Evolutionary conservation across 164 flowering plant species (phyloP).

Genomic region (Annona squamosa): DNA sequence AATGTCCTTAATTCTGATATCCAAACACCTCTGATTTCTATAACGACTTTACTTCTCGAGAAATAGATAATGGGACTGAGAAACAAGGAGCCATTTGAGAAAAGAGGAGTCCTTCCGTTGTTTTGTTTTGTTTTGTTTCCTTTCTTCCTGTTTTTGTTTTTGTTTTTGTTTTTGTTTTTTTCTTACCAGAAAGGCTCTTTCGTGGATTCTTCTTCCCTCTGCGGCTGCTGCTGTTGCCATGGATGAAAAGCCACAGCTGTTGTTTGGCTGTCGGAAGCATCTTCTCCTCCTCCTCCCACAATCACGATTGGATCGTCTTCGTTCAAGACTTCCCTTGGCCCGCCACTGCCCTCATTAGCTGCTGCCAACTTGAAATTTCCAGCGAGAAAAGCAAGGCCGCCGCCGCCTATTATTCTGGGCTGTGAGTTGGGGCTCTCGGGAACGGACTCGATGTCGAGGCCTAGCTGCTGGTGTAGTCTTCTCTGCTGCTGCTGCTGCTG

Average conservation of each 20-base stretch:
- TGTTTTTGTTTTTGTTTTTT: not conserved
- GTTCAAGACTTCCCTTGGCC: slow-evolving; percentile 5
- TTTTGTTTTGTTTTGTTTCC: no score
- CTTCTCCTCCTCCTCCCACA: not conserved
- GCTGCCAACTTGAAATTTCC: slow-evolving; percentile 20
- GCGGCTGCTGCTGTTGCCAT: slow-evolving; percentile 14
- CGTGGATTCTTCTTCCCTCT: slow-evolving; percentile 19
- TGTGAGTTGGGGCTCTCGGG: slow-evolving; percentile 5
- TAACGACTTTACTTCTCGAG: not conserved
- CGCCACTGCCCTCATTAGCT: slow-evolving; percentile 7
- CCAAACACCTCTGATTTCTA: not conserved
- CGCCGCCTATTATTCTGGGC: not conserved
- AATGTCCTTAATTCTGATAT: not conserved
- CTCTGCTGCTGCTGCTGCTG: slow-evolving; percentile 13
- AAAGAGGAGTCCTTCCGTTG: not conserved
- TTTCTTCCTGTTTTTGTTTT: no score
- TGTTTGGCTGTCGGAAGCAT: slow-evolving; percentile 5
- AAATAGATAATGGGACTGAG: not conserved
- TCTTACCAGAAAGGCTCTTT: slow-evolving; percentile 32
- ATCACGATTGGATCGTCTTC: slow-evolving; percentile 8
- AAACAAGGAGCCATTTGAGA: not conserved
- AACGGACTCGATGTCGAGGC: not conserved
- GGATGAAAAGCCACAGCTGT: slow-evolving; percentile 10
- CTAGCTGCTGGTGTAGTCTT: slow-evolving; percentile 12
- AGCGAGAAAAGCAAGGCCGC: slow-evolving; percentile 9